Percentiles rank a stretch among this genome's conserved stretches.
phyloP scores from a whole-genome alignment of 129 eudicot species.

The Flaveria robusta region DNA sequence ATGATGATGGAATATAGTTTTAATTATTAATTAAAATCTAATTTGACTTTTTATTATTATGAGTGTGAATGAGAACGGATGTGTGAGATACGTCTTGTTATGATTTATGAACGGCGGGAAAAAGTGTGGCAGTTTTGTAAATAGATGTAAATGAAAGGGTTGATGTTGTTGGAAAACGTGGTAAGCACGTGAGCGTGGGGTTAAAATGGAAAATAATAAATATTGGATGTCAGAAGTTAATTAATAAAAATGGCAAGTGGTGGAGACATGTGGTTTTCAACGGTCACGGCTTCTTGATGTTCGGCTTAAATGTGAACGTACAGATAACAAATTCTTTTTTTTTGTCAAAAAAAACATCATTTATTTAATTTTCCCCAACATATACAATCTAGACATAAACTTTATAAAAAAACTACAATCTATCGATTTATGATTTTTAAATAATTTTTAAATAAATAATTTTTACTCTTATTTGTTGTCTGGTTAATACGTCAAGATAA shows the following conservation, averaged over 20 bases:
- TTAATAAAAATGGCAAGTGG: conserved; percentile 15
- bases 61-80: not conserved
- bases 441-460: not conserved
- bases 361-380: too few species aligned
- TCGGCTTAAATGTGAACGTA: conserved; percentile 34
- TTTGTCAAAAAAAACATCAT: not conserved
- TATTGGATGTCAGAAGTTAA: conserved; percentile 19
- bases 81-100: not conserved
- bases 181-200: conserved; percentile 39
- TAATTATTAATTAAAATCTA: too few species aligned
- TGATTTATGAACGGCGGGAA: conserved; percentile 22
- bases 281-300: conserved; percentile 44
- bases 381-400: too few species aligned
- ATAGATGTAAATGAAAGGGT: not conserved
- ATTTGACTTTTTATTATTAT: not conserved
- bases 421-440: not conserved
- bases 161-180: conserved; percentile 21
- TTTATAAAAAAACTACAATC: not conserved
- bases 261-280: conserved; percentile 24
- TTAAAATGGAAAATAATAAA: conserved; percentile 8
- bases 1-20: too few species aligned
- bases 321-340: not conserved
- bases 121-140: conserved; percentile 1
- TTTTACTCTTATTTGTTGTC: not conserved
- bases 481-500: too few species aligned